Base-by-base conservation (phyloP, 2,329 filamentous ascomycete species). In the Lachnellula suecica region DNA sequence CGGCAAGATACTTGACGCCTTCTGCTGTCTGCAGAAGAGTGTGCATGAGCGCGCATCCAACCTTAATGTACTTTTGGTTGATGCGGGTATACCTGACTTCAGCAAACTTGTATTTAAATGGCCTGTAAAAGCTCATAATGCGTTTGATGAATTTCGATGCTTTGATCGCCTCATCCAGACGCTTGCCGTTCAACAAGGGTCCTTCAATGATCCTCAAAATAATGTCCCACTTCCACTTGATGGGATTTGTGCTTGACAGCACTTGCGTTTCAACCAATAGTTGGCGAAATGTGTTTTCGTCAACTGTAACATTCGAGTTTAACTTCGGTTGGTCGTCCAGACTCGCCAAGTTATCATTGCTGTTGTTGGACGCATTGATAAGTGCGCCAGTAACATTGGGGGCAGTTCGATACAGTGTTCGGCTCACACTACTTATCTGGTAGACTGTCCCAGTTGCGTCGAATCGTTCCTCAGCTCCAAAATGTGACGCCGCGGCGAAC, bases 141-240 rank as follows among this genome's bases (percentile, higher is more conserved):
- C 95, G 82, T 73, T 97, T 97, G 63, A 97, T 87, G 65, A 97
- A 99, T 68, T 97, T 97, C 2, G 92, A 96, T 1, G 88, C 91
- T 68, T 91, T 93, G 67, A 96, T 89, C 0, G 93, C 93, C 70
- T 99, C 94, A 61, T 97, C 93, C 4, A 99, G 78, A 10, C 94
- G 82, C 70, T 96, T 97, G 1, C 92, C 87, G 59, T 91, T 96
- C 22, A 91, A 87, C 20, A 99, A 73, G 1, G 95, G 94, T 0
- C 94, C 95, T 67, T 97, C 93, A 31, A 99, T 92, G 47, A 97
- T 85, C 62, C 87, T 88, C 53, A 92, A 81, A 38, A 99, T 91
- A 34, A 96, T 77, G 56, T 96, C 91, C 94, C 95, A 99, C 67
- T 96, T 93, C 94, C 94, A 99, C 69, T 99, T 99, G 35, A 84